A percentile compares a stretch with the other conserved stretches of the same genome.
These are phyloP conservation scores for Mycena sanguinolenta DNA, from an alignment of 768 basidiomycete species.

Conservation along the genomic window DNA sequence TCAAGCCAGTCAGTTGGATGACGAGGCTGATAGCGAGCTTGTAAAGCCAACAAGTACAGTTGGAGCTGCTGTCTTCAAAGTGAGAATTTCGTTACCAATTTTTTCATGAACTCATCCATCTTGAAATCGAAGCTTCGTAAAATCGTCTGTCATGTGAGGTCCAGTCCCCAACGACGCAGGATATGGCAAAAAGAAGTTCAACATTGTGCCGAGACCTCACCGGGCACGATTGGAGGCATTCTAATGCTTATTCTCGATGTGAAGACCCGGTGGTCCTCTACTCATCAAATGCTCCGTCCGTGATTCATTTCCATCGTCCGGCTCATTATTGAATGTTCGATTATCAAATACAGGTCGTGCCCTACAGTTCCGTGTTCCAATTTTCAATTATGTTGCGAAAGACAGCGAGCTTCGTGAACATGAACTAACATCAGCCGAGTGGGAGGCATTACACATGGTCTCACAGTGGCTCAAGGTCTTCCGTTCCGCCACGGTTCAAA, in stretches of 20 bases:
- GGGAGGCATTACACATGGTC: slow-evolving; percentile 43
- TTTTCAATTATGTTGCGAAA: slow-evolving; percentile 37
- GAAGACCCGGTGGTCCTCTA: slow-evolving; percentile 49
- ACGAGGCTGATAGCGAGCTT: background rate
- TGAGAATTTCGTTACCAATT: too few species aligned
- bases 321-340: too few species aligned
- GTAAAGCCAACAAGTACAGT: background rate
- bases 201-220: too few species aligned
- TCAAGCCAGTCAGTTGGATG: background rate
- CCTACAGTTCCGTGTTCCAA: slow-evolving; percentile 30
- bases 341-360: slow-evolving; percentile 41
- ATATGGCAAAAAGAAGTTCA: slow-evolving; percentile 35
- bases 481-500: slow-evolving; percentile 46
- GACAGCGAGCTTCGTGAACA: slow-evolving; percentile 36
- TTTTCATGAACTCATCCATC: too few species aligned
- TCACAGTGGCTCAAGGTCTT: slow-evolving; percentile 45
- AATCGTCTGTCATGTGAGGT: slow-evolving; percentile 38
- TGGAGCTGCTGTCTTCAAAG: background rate
- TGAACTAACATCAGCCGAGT: slow-evolving; percentile 42
- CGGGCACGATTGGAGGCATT: background rate
- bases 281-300: slow-evolving; percentile 50
- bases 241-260: slow-evolving; percentile 50
- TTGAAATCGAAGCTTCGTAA: slow-evolving; percentile 39
- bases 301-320: slow-evolving; percentile 4
- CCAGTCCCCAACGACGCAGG: slow-evolving; percentile 39